phyloP scores from a whole-genome alignment of 768 basidiomycete genomes.

The Mycena vulgaris region DNA sequence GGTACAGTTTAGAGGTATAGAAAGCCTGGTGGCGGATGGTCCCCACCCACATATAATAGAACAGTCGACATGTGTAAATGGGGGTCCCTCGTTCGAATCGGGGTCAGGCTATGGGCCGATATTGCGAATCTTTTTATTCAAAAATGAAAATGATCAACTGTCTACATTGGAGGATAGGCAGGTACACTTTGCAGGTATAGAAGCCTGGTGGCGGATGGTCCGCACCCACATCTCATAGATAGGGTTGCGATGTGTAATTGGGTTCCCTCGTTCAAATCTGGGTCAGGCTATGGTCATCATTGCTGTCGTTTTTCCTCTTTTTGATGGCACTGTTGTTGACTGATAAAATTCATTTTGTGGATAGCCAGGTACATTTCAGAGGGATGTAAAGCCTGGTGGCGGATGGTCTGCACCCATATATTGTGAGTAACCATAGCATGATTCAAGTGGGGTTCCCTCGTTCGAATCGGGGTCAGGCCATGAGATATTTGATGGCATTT shows the following conservation, averaged over 20 bases:
- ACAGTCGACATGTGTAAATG: neutral
- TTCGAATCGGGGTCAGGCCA: no score
- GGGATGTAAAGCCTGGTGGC: neutral
- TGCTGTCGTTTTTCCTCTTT: no score
- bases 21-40: neutral
- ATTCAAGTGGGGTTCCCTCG: no score
- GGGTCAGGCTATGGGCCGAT: neutral
- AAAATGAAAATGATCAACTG: neutral
- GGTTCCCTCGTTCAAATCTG: neutral
- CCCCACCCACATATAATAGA: neutral
- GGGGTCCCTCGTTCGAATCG: neutral
- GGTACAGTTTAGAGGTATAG: neutral
- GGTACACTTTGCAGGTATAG: no score
- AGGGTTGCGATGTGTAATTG: neutral
- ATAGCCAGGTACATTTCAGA: neutral
- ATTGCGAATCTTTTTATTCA: neutral
- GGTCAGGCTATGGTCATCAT: neutral
- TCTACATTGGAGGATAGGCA: no score
- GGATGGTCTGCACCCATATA: neutral
- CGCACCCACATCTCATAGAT: neutral
- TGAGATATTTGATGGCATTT: no score
- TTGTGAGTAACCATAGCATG: no score
- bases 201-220: neutral
- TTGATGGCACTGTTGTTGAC: no score
- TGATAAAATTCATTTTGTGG: neutral